phyloP scores from a whole-genome alignment of 805 yeast genomes.

The Ogataea corticis region DNA sequence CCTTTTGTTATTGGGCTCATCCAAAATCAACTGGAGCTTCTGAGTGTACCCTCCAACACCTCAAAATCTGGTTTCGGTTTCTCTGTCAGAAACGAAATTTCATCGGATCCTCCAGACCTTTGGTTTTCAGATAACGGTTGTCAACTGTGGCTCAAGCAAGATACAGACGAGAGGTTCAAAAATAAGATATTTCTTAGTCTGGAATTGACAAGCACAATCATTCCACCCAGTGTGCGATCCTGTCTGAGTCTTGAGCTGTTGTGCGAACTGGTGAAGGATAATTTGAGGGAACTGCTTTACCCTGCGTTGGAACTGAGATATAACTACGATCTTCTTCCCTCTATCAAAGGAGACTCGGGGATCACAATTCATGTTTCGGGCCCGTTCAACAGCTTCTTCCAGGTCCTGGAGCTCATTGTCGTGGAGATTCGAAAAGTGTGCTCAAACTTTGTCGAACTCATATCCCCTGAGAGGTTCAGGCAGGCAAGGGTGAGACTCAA shows the following conservation, averaged over 20 bases:
- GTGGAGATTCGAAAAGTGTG: conserved; percentile 32
- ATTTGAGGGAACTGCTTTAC: conserved; percentile 46
- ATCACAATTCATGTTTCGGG: conserved; percentile 58
- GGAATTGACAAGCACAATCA: conserved; percentile 39
- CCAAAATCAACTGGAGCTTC: conserved; percentile 28
- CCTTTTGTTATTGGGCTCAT: conserved; percentile 38
- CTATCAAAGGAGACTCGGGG: conserved; percentile 54
- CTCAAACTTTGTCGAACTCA: conserved; percentile 1
- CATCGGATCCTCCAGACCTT: conserved; percentile 37
- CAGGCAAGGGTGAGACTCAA: conserved; percentile 50
- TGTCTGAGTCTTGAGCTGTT: conserved; percentile 56
- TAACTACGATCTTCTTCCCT: conserved; percentile 57
- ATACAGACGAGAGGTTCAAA: conserved; percentile 28
- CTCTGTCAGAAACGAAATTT: conserved; percentile 32
- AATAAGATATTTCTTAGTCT: conserved; percentile 45
- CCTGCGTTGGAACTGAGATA: conserved; percentile 56
- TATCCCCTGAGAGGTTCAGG: conserved; percentile 40
- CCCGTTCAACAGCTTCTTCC: conserved; percentile 39
- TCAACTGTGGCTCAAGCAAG: conserved; percentile 56
- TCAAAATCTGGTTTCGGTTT: conserved; percentile 34
- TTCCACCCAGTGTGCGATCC: conserved; percentile 37
- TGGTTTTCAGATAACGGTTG: conserved; percentile 34
- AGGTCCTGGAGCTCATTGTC: conserved; percentile 37
- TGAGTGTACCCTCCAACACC: conserved; percentile 26
- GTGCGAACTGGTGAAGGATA: conserved; percentile 45